These are phyloP conservation scores for Aspergillus thermomutatus DNA, from an alignment of 2,329 filamentous ascomycete species.

Conservation along the genomic window DNA sequence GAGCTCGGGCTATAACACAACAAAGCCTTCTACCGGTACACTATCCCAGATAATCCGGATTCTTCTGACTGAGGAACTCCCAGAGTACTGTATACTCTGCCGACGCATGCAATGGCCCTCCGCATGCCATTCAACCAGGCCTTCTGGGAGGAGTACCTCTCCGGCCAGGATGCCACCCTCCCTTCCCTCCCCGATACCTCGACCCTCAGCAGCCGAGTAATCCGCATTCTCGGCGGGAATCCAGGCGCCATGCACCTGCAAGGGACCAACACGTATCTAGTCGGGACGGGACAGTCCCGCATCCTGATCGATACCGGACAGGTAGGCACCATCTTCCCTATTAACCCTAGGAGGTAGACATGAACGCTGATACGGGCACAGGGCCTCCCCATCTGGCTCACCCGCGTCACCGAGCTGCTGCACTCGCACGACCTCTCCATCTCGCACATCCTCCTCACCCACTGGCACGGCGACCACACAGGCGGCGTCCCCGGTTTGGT, in stretches of 20 bases:
- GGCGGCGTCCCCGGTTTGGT: slow-evolving; percentile 42
- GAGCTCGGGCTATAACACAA: too few species aligned
- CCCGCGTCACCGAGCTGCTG: slow-evolving; percentile 34
- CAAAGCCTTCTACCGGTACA: too few species aligned
- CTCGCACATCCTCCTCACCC: slow-evolving; percentile 43
- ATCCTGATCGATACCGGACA: slow-evolving; percentile 34
- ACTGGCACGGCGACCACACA: slow-evolving; percentile 47
- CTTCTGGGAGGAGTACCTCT: slow-evolving; percentile 13
- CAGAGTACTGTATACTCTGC: too few species aligned
- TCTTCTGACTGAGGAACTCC: too few species aligned
- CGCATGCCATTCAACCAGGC: slow-evolving; percentile 7
- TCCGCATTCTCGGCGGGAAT: slow-evolving; percentile 44
- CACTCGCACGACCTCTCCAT: slow-evolving; percentile 26
- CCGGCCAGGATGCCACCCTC: slow-evolving; percentile 17
- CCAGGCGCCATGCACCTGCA: slow-evolving; percentile 39
- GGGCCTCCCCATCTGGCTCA: slow-evolving; percentile 32
- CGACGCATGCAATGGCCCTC: slow-evolving; percentile 1
- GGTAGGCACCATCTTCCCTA: too few species aligned
- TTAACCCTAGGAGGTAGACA: too few species aligned
- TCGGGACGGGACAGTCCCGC: slow-evolving; percentile 31
- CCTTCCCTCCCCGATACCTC: slow-evolving; percentile 37
- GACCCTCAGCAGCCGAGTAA: slow-evolving; percentile 36
- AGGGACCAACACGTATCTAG: slow-evolving; percentile 39
- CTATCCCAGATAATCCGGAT: too few species aligned
- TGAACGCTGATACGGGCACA: slow-evolving; percentile 37